Evolutionary conservation across 1,284 basidiomycete genomes (phyloP).

Genomic region (Fomes fomentarius): DNA sequence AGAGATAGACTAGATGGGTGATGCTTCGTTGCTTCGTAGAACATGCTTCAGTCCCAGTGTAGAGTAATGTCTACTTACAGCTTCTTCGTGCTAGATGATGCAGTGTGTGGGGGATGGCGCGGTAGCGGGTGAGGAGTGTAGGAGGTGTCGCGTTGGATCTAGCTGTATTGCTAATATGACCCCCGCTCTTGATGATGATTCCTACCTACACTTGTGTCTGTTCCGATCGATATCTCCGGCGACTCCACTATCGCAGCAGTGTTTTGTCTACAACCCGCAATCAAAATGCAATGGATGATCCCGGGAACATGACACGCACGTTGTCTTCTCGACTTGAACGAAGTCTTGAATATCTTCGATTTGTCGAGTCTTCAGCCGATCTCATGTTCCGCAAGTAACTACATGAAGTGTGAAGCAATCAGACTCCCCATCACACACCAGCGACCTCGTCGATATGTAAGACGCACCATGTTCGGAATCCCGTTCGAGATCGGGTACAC

Average conservation of each 20-base stretch:
- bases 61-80: slow-evolving; percentile 20
- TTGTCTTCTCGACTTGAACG: too few relatives aligned
- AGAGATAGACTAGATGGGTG: slow-evolving; percentile 17
- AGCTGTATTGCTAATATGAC: not conserved
- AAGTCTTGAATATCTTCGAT: too few relatives aligned
- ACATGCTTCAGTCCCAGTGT: slow-evolving; percentile 12
- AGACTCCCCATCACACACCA: too few relatives aligned
- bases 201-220: not conserved
- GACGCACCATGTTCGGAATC: slow-evolving; percentile 95
- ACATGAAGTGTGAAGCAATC: slow-evolving; percentile 1
- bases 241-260: too few relatives aligned
- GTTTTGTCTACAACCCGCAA: too few relatives aligned
- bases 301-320: too few relatives aligned
- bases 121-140: not conserved
- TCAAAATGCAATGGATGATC: too few relatives aligned
- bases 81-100: not conserved
- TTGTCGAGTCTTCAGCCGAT: too few relatives aligned
- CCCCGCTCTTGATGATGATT: not conserved
- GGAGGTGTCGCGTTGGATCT: slow-evolving; percentile 10
- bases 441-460: too few relatives aligned
- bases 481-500: slow-evolving; percentile 91
- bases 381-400: slow-evolving; percentile 93
- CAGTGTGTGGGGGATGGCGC: too few relatives aligned
- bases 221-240: not conserved
- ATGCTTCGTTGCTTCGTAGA: slow-evolving; percentile 13